Base-by-base conservation (phyloP, 2,329 filamentous ascomycete genomes). In the Ascochyta fabae region DNA sequence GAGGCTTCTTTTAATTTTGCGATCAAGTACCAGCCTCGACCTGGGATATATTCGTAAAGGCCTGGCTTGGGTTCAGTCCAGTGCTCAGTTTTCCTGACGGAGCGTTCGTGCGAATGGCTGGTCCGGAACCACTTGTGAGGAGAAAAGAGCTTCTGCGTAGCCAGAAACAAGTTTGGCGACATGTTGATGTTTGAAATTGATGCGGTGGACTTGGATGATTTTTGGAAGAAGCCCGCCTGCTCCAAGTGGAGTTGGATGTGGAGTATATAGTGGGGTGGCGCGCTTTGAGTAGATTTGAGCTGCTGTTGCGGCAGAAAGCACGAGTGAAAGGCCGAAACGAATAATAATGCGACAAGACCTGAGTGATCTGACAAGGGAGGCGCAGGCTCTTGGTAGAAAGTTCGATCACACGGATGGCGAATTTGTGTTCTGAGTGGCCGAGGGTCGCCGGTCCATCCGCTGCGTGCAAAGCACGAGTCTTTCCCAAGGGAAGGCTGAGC, bases 81-180 rank as follows among this genome's bases (percentile, higher is more conserved):
- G 61, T 80, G 78, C 63, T 83, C 80, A 42, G 78, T 78, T 29
- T 72, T 72, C 60, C 77, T 73, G 35, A 74, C 67, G 2, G 77
- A 68, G 24, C 74, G 74, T 23, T 78, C 72, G 5, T 52, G 54
- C 48, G 72, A 72, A 33, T 77, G 71, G 35, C 71, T 74, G 34
- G 77, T 72, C 47, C 60, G 59, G 61, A 82, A 82, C 80, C 80
- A 82, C 72, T 81, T 80, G 56, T 75, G 70, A 6, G 80, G 80
- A 49, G 77, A 78, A 67, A 81, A 79, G 40, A 79, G 69, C 47
- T 74, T 78, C 51, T 80, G 79, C n/a, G 79, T 74, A 46, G 78
- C 80, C 65, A 82, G 65, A 51, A 81, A 80, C 44, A 81, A 76
- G 64, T 83, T 83, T 58, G 80, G 80, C 38, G 80, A 77, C 80